Evolutionary conservation across 768 basidiomycete genomes (phyloP), one percentile per base, ranked within the genome.

Genomic region (Lanmaoa pseudosensibilis): DNA sequence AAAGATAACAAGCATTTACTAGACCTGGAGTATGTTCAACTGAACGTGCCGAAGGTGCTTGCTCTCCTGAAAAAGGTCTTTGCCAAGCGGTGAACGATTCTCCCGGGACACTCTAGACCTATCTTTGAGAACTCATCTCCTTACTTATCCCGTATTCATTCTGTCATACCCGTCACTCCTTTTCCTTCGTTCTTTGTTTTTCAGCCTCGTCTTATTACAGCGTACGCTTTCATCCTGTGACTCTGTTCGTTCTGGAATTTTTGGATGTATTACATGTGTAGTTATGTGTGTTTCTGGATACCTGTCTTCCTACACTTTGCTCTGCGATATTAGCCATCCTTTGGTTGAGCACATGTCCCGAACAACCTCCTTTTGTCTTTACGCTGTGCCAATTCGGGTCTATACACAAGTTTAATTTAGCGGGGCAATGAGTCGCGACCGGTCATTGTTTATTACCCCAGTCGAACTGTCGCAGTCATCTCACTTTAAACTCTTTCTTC

Each of bases 1-100:
- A 97, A 98, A 77, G 96, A 99, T 74, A 95, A 96, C 76, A 95
- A 98, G 66, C 93, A 95, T 66, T 78, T 95, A 34, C 76, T 99
- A 60, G 97, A 99, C 76, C 79, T 99, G 60, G 97, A 98, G 76
- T 98, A 99, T 69, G 96, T 98, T 55, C 93, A 97, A 74, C 78
- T 98, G 59, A 96, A 97, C 71, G 96, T 98, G 30, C 92, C 92
- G 0, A 98, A 98, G 74, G 93, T 97, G 47, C 79, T 97, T 36
- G 89, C 85, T 32, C 82, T 97, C 53, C 79, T 96, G 67, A 96
- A 93, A 80, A 96, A 96, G 78, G 93, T 96, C 60, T 93, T 94
- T 68, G 87, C 88, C 21, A 92, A 91, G 76, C 88, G 91, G 73
- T 91, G 76, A 87, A 65, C 61, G 46, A 49, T 43, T 39, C 39